These are phyloP conservation scores for Plantago ovata DNA, from an alignment of 257 asterid species.

Conservation along the genomic window DNA sequence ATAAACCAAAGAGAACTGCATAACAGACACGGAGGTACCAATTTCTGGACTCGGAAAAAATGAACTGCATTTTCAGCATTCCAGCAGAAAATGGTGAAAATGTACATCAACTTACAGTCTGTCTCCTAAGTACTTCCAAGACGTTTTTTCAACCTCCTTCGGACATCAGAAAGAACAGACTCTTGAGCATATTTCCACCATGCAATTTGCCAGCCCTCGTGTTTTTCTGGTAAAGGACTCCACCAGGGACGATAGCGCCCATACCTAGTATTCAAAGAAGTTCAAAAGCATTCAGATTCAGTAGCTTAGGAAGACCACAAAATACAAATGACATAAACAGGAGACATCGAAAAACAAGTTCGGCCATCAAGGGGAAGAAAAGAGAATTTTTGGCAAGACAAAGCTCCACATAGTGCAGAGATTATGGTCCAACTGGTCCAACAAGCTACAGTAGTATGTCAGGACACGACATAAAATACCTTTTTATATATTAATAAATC, in stretches of 20 bases:
- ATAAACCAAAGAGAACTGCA: no score
- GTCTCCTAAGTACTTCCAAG: slow-evolving; percentile 93
- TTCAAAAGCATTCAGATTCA: no score
- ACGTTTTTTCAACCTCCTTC: slow-evolving; percentile 72
- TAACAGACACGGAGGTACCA: neutral
- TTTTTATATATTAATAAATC: no score
- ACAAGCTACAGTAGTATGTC: no score
- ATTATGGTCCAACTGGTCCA: no score
- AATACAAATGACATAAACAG: no score
- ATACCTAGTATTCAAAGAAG: slow-evolving; percentile 45
- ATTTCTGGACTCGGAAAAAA: slow-evolving; percentile 11
- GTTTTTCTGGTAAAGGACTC: slow-evolving; percentile 72
- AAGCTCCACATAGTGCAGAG: no score
- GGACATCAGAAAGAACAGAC: slow-evolving; percentile 84
- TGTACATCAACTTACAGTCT: slow-evolving; percentile 67
- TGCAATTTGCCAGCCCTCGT: slow-evolving; percentile 80
- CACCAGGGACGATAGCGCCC: slow-evolving; percentile 95
- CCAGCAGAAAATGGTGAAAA: slow-evolving; percentile 13
- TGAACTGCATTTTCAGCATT: slow-evolving; percentile 10
- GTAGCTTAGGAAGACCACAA: no score
- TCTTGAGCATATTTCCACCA: slow-evolving; percentile 98
- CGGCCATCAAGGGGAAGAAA: no score
- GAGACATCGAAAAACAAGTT: no score
- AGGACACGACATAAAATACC: no score
- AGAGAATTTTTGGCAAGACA: no score